Evolutionary conservation across 2,329 filamentous ascomycete genomes (phyloP).

Genomic region (Penicillium sp.): DNA sequence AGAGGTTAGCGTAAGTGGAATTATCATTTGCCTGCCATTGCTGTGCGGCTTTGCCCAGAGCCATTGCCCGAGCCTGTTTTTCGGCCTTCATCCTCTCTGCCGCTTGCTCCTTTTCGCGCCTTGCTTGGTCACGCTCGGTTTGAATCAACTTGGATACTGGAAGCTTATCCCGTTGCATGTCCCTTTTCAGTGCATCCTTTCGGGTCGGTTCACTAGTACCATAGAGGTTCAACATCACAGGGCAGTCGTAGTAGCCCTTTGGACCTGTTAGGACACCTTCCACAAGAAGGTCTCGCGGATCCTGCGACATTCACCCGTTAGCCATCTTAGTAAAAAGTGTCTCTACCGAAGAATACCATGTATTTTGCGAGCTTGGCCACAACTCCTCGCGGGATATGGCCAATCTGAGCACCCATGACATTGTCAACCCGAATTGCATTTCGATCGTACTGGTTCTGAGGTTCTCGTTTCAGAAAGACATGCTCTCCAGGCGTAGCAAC

Average conservation of each 20-base stretch:
- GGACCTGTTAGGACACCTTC: slow-evolving; percentile 66
- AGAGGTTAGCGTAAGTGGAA: slow-evolving; percentile 35
- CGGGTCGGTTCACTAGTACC: slow-evolving; percentile 57
- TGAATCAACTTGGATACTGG: slow-evolving; percentile 52
- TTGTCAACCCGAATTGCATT: slow-evolving; percentile 79
- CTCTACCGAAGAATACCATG: slow-evolving; percentile 49
- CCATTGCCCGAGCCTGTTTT: slow-evolving; percentile 29
- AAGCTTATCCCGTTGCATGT: slow-evolving; percentile 62
- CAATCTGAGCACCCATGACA: slow-evolving; percentile 69
- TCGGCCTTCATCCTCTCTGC: slow-evolving; percentile 44
- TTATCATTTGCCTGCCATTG: slow-evolving; percentile 25
- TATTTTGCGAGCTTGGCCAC: slow-evolving; percentile 70
- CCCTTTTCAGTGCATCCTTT: slow-evolving; percentile 54
- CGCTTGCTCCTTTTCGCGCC: slow-evolving; percentile 48
- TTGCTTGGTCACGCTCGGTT: slow-evolving; percentile 49
- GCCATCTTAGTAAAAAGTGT: background rate
- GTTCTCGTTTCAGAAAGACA: slow-evolving; percentile 61
- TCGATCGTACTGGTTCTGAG: slow-evolving; percentile 62
- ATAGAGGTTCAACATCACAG: slow-evolving; percentile 64
- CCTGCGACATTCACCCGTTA: slow-evolving; percentile 32
- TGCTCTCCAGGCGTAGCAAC: slow-evolving; percentile 59
- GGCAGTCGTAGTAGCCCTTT: slow-evolving; percentile 67
- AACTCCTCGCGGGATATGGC: slow-evolving; percentile 65
- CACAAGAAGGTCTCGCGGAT: slow-evolving; percentile 56
- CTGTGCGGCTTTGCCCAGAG: slow-evolving; percentile 23